A percentile compares a stretch with the other conserved stretches of the same genome.
Evolutionary conservation across 257 asterid genomes (phyloP).

Genomic region (Salvia hispanica): DNA sequence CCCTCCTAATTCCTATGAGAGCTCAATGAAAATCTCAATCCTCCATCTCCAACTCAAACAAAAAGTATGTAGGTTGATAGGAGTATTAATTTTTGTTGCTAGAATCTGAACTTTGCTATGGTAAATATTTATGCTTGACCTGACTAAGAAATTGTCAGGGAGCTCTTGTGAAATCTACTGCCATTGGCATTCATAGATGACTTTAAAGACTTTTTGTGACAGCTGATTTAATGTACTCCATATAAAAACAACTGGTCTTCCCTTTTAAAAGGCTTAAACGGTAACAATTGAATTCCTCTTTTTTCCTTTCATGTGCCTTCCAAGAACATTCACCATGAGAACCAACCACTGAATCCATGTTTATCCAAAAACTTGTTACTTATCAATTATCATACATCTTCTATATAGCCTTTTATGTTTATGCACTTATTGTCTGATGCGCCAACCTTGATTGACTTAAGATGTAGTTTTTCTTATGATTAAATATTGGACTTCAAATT

Average conservation of each 20-base stretch:
- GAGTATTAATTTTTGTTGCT: background rate
- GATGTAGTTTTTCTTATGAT: slow-evolving; percentile 5
- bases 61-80: background rate
- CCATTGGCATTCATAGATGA: slow-evolving; percentile 11
- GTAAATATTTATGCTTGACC: background rate
- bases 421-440: background rate
- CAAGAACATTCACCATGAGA: slow-evolving; percentile 7
- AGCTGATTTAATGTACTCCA: background rate
- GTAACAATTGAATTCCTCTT: no score
- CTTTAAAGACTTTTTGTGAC: background rate
- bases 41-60: background rate
- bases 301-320: background rate
- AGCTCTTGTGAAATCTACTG: background rate
- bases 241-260: background rate
- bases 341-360: slow-evolving; percentile 1
- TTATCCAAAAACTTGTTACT: background rate
- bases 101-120: background rate
- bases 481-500: slow-evolving; percentile 28
- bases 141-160: slow-evolving; percentile 5
- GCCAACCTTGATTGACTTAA: background rate
- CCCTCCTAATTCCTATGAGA: no score
- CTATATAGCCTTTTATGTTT: background rate
- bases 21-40: no score
- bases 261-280: no score
- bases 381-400: background rate